Evolutionary conservation across 2,329 filamentous ascomycete species (phyloP), one percentile per base, ranked within the genome.

Genomic region (Hypoxylon sp.): DNA sequence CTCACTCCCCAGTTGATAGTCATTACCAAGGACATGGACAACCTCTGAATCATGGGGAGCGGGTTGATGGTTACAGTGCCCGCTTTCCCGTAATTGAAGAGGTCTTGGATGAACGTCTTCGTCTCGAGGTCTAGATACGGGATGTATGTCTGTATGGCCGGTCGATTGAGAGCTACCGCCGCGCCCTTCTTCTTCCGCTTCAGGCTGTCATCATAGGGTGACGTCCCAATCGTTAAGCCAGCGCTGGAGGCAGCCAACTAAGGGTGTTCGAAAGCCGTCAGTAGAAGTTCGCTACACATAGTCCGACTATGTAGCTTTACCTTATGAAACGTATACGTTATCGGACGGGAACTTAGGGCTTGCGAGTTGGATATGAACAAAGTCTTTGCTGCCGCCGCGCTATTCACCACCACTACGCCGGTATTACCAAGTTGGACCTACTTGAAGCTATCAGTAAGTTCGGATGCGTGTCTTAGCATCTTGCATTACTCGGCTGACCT

Each of bases 311-410:
- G 3, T 17, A 35, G 13, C 7, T 6, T 40, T 65, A 93, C 88
- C 4, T 83, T 89, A 74, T 93, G 90, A 73, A 93, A 94, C 0
- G 90, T 94, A 73, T 94, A 89, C 43, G 92, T 84, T 20, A 81
- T 91, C 0, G 91, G 91, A 1, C 91, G 84, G 0, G 89, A 92
- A 67, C 92, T 91, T 55, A 93, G 77, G 0, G 90, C 82, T 0
- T 89, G 90, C 67, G 92, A 90, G 67, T 94, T 88, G 8, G 86
- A 89, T 71, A 92, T 89, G 87, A 90, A 93, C 18, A 94, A 79
- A 63, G 88, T 80, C 51, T 84, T 86, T 27, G 93, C 89, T 0
- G 88, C 84, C 17, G 91, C 87, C 67, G 91, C 93, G 1, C 84
- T 87, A 67, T 94, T 94, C 61, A 89, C 90, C 68, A 92, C 92